Evolutionary conservation across 176 grass and related monocot genomes (phyloP), one percentile per base, ranked within the genome.

Genomic region (Musa acuminata): DNA sequence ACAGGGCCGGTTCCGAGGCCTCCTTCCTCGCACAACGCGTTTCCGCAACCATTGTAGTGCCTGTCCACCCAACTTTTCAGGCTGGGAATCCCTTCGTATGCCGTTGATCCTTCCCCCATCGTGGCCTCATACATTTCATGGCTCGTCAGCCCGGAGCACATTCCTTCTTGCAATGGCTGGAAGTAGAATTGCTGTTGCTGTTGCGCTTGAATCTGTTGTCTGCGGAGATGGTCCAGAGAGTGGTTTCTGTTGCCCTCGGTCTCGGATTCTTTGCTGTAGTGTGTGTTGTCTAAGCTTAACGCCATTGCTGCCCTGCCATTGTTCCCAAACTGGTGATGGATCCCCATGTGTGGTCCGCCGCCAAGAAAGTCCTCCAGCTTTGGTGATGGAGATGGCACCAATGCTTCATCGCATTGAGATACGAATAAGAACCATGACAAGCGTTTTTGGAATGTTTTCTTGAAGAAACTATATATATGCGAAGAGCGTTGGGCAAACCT

Each of bases 281-380:
- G 88, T 27, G 68, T 66, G 68, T 59, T 87, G 77, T 87, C 72
- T 58, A 83, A 77, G 78, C 73, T 87, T 72, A 83, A 67, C 9
- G 77, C 69, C 81, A 87, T 87, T 71, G 77, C 62, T 62, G 73
- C 80, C 24, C 67, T 73, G 13, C 69, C 80, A 74, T 80, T 77
- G 81, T 77, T 83, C 59, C 43, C 77, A 27, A 58, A 74, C 22
- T 64, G 69, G 22, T 64, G 78, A 72, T 64, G 58, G 69, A 58
- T 53, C 49, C 55, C 78, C 69, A 80, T 13, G 23, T 72, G 71
- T 43, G 69, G 62, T 76, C 80, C 80, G 64, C 90, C 76, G 17
- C 95, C 90, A 84, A 99, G 85, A 88, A 99, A 99, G 69, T 99
- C 95, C 82, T 99, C 95, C 13, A 99, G 86, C 80, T 93, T 94